Evolutionary conservation across 2,329 filamentous ascomycete genomes (phyloP).

Genomic region (Sporothrix sp.): DNA sequence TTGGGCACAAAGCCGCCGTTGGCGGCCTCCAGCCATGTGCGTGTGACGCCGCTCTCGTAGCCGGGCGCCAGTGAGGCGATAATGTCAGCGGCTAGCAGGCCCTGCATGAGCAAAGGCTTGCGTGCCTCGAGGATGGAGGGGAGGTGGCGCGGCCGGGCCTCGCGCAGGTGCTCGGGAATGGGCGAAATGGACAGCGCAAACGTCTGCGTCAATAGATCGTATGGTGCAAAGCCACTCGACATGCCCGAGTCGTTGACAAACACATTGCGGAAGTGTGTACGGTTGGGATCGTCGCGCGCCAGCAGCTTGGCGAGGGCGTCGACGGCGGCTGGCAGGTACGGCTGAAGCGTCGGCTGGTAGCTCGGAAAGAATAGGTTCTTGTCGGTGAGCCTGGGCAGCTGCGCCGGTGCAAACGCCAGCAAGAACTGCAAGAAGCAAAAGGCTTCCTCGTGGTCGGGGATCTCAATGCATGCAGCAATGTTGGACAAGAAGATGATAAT

Average conservation of each 20-base stretch:
- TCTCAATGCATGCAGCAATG: conserved; percentile 66
- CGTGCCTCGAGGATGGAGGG: conserved; percentile 66
- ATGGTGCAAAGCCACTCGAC: conserved; percentile 50
- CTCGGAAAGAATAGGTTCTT: conserved; percentile 63
- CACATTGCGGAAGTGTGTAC: conserved; percentile 71
- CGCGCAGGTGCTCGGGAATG: conserved; percentile 55
- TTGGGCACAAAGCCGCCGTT: conserved; percentile 76
- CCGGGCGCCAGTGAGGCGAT: conserved; percentile 58
- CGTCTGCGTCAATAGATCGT: conserved; percentile 74
- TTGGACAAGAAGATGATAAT: conserved; percentile 83
- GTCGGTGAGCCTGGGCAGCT: conserved; percentile 50
- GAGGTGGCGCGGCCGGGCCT: conserved; percentile 46
- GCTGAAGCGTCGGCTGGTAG: conserved; percentile 73
- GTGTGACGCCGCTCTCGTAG: conserved; percentile 61
- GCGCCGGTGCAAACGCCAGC: conserved; percentile 76
- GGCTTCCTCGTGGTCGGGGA: conserved; percentile 81
- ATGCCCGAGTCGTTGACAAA: conserved; percentile 54
- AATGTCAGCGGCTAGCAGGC: conserved; percentile 82
- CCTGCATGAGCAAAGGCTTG: conserved; percentile 86
- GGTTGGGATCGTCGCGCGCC: conserved; percentile 86
- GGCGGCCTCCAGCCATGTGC: conserved; percentile 67
- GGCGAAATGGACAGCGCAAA: conserved; percentile 82
- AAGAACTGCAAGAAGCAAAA: conserved; percentile 80
- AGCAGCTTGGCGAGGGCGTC: conserved; percentile 41
- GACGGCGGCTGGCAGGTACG: conserved; percentile 62